Conservation (phyloP, 139 green algal genomes). For the Dunaliella sp. region DNA sequence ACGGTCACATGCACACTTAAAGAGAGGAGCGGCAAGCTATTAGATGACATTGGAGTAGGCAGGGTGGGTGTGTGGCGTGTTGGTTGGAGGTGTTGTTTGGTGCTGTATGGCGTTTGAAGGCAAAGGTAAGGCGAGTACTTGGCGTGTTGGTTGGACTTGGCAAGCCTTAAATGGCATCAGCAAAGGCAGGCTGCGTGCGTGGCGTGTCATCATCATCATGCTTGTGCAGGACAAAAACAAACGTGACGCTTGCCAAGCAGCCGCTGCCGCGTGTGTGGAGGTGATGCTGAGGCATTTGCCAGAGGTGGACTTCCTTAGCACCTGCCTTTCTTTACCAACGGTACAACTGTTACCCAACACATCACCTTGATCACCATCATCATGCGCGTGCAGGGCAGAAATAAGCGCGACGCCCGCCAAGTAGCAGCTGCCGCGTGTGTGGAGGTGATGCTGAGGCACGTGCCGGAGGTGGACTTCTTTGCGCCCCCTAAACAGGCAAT, state of each 20-base stretch:
- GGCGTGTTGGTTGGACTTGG: background rate
- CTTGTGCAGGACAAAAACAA: constrained; percentile 47
- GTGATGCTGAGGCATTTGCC: constrained; percentile 36
- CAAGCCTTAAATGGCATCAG: too few relatives aligned
- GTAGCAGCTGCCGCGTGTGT: constrained; percentile 50
- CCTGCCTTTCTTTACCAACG: too few relatives aligned
- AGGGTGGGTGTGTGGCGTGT: background rate
- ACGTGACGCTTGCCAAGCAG: constrained; percentile 62
- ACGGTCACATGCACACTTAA: constrained; percentile 8
- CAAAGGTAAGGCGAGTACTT: background rate
- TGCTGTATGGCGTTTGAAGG: background rate
- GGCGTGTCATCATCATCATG: too few relatives aligned
- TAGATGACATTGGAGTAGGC: background rate
- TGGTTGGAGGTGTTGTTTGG: background rate
- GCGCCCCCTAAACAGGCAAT: background rate
- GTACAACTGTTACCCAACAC: too few relatives aligned
- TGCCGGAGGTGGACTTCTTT: constrained; percentile 10
- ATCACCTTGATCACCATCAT: too few relatives aligned
- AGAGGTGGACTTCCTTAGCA: background rate
- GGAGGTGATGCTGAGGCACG: constrained; percentile 47
- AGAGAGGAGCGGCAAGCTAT: background rate
- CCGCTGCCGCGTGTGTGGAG: constrained; percentile 53
- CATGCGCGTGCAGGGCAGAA: constrained; percentile 35
- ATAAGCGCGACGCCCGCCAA: constrained; percentile 68
- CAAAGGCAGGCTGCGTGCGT: too few relatives aligned